Percentiles rank a stretch among this genome's conserved stretches.
Conservation (phyloP, 208 protist genomes). For the Perkinsela sp. region DNA sequence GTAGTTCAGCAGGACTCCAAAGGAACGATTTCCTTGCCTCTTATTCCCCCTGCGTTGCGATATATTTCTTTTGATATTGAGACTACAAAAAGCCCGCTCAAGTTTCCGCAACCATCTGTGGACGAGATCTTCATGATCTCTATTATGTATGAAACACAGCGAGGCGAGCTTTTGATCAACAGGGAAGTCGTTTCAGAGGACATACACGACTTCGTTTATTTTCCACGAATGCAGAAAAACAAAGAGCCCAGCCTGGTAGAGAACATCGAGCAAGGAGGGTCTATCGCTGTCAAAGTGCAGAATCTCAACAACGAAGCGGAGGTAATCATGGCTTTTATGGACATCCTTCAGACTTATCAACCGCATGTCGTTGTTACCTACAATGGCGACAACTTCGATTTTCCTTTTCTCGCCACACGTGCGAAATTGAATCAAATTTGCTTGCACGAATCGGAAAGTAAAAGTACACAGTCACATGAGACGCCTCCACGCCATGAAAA, state of each 20-base stretch:
- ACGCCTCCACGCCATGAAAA: slow-evolving; percentile 61
- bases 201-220: slow-evolving; percentile 97
- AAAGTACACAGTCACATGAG: no score
- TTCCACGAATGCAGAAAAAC: slow-evolving; percentile 18
- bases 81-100: slow-evolving; percentile 91
- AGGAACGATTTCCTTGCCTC: slow-evolving; percentile 3
- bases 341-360: slow-evolving; percentile 75
- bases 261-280: slow-evolving; percentile 81
- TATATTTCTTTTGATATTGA: slow-evolving; percentile 94
- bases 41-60: slow-evolving; percentile 39
- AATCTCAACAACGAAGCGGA: slow-evolving; percentile 79
- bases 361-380: slow-evolving; percentile 97
- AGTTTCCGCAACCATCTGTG: slow-evolving; percentile 87
- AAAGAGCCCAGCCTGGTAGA: background rate
- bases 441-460: background rate
- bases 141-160: slow-evolving; percentile 78
- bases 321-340: slow-evolving; percentile 75
- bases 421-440: slow-evolving; percentile 11
- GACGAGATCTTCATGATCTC: slow-evolving; percentile 99
- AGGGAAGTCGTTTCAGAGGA: slow-evolving; percentile 85
- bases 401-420: slow-evolving; percentile 88
- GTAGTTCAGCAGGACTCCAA: background rate
- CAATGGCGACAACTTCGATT: slow-evolving; percentile 99
- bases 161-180: slow-evolving; percentile 77
- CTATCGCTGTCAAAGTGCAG: slow-evolving; percentile 73